These are phyloP conservation scores for Penicillium crustosum DNA, from an alignment of 2,329 filamentous ascomycete species.

Conservation along the genomic window DNA sequence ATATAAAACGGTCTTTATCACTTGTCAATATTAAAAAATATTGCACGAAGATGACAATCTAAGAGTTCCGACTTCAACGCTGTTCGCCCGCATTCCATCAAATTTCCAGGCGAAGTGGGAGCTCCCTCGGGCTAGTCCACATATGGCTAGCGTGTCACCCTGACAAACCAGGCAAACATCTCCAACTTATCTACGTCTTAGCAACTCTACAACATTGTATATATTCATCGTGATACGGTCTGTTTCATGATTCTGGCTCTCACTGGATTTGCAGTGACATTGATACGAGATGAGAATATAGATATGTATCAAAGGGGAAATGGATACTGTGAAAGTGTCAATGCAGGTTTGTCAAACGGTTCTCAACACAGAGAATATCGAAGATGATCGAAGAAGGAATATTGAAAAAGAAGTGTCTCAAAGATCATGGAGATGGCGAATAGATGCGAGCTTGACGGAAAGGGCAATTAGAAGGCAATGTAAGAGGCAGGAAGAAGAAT, in stretches of 20 bases:
- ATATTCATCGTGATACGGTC: not conserved
- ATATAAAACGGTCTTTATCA: slow-evolving; percentile 12
- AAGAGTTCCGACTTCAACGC: slow-evolving; percentile 29
- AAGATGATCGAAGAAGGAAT: too few species aligned
- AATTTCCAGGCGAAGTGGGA: slow-evolving; percentile 46
- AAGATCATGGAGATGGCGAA: too few species aligned
- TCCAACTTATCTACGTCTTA: not conserved
- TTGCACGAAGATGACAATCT: slow-evolving; percentile 19
- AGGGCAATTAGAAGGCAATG: too few species aligned
- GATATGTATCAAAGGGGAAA: too few species aligned
- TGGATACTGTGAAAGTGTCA: too few species aligned
- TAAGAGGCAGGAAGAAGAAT: too few species aligned
- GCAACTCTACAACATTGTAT: not conserved
- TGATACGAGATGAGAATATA: not conserved
- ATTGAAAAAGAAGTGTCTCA: too few species aligned
- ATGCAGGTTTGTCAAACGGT: too few species aligned
- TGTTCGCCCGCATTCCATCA: slow-evolving; percentile 34
- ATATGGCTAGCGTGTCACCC: slow-evolving; percentile 25
- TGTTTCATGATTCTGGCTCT: not conserved
- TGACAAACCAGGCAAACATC: slow-evolving; percentile 27
- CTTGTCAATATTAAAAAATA: slow-evolving; percentile 17
- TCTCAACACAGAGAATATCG: too few species aligned
- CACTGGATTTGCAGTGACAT: not conserved
- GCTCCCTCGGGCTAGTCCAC: slow-evolving; percentile 37
- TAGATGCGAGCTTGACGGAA: too few species aligned